Conservation (phyloP, 352 stramenopile genomes). For the Globisporangium middletonii region DNA sequence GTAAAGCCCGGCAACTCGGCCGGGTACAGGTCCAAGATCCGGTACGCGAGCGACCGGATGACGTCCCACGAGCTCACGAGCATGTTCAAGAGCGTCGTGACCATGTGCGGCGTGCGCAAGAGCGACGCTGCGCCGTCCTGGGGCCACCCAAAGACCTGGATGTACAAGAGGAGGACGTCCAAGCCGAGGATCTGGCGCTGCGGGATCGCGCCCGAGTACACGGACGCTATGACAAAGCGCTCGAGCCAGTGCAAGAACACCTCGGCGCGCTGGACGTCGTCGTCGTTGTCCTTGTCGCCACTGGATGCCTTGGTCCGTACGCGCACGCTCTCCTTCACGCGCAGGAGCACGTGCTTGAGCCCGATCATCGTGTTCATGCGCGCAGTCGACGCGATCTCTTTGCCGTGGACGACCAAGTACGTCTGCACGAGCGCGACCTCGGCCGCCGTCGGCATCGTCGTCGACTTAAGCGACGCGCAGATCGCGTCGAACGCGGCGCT, state of each 20-base stretch:
- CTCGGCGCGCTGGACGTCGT: conserved; percentile 29
- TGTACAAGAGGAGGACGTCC: conserved; percentile 61
- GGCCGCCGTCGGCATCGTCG: conserved; percentile 47
- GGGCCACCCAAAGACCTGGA: conserved; percentile 63
- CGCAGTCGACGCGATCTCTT: conserved; percentile 58
- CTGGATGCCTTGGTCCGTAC: conserved; percentile 21
- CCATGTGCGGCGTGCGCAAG: conserved; percentile 52
- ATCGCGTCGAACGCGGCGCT: conserved; percentile 74
- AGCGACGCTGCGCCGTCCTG: conserved; percentile 16
- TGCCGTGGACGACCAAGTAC: conserved; percentile 64
- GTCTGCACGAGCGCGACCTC: conserved; percentile 58
- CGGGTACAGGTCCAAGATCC: conserved; percentile 66
- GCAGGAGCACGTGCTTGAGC: conserved; percentile 71
- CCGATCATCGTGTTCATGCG: conserved; percentile 73
- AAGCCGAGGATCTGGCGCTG: conserved; percentile 68
- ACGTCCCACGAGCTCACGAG: conserved; percentile 78
- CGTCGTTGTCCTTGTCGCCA: neutral
- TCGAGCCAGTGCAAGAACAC: conserved; percentile 67
- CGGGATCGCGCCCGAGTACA: conserved; percentile 61
- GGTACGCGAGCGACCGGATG: conserved; percentile 59
- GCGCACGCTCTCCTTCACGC: conserved; percentile 61
- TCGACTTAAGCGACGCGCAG: conserved; percentile 75
- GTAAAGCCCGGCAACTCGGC: conserved; percentile 55
- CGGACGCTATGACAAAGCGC: conserved; percentile 50
- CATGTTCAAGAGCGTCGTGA: conserved; percentile 69